Base-by-base conservation (phyloP, 176 grass and related monocot species). In the Carex pumila region DNA sequence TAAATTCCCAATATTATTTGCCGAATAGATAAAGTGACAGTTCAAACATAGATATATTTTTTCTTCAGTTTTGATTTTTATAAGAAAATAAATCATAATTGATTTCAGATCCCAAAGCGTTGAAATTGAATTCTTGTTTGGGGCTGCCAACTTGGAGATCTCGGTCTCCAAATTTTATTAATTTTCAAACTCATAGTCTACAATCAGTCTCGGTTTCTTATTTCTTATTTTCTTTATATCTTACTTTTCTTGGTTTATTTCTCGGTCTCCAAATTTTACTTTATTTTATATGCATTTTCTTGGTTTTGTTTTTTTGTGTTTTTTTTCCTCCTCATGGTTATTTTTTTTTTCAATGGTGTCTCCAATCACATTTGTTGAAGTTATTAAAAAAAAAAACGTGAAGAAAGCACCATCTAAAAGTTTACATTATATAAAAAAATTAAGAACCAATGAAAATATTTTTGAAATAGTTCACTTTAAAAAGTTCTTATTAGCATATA, bases 101-200 rank as follows among this genome's bases (percentile, higher is more conserved):
- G 12, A 85, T 92, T 91, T 91, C 83, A 80, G 88, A 92, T 90
- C 90, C 83, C 92, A 18, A 90, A 86, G 80, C 65, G 81, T 85
- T 89, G 73, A 89, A 89, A 90, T 80, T 75, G 79, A 58, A 87
- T 85, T 85, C 77, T 30, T 9, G 68, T 79, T 80, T 21, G 56
- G 79, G 60, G 55, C 34, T 87, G 87, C 80, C 78, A 74, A 62
- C 3, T 1, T 34, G 70, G 55, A 45, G 25, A 81, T 81, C 41
- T 19, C 32, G 31, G 47, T 79, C 32, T 22, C 19, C 14, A 32
- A 58, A 59, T 59, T 45, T 39, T 5, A 39, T 39, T 6, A 39
- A 39, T 39, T 39, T 39, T 39, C 4, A 5, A 39, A 39, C 37
- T 39, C 37, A 39, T 6, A 6, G 5, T 39, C 5, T 39, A 39